Base-by-base conservation (phyloP, 768 basidiomycete species). In the Xerocomellus amylosporus region DNA sequence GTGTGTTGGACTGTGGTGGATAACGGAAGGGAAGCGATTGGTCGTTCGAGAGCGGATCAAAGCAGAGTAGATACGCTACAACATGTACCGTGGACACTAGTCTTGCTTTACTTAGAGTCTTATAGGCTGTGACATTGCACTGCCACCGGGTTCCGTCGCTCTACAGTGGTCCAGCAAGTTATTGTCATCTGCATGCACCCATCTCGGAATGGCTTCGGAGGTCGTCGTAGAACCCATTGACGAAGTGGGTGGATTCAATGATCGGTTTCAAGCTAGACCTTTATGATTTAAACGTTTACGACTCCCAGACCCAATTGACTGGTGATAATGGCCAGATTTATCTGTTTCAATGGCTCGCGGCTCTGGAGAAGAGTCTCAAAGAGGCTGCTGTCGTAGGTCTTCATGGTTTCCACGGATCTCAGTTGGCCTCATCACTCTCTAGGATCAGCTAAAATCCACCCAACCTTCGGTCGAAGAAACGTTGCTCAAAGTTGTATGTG, bases 311-410 rank as follows among this genome's bases (percentile, higher is more conserved):
- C 12, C 83, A 87, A 64, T 71, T 91, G 24, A 70, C 79, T 4
- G 84, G 81, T 38, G 92, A 93, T 53, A 86, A 86, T 69, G 88
- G 85, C 14, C 90, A 92, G 58, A 79, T 93, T 47, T 89, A 90
- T 63, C 70, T 94, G 15, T 88, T 94, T 63, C 87, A 88, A 63
- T 96, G 91, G 89, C 77, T 94, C 10, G 81, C 84, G 8, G 73
- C 77, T 10, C 79, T 81, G 3, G 86, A 92, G 68, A 81, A 79
- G 65, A 77, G 75, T 24, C 68, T 90, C 19, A 75, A 72, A 24
- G 71, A 75, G 1, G 73, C 78, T 15, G 62, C 78, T 1, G 63
- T 78, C 28, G 91, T 92, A 63, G 49, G 88, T 73, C 8, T 34
- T 31, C 9, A 26, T 38, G 8, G 37, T 22, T 14, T 46, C 22